Evolutionary conservation across 148 eudicot species (phyloP), one percentile per base, ranked within the genome.

Genomic region (Agrostemma githago): DNA sequence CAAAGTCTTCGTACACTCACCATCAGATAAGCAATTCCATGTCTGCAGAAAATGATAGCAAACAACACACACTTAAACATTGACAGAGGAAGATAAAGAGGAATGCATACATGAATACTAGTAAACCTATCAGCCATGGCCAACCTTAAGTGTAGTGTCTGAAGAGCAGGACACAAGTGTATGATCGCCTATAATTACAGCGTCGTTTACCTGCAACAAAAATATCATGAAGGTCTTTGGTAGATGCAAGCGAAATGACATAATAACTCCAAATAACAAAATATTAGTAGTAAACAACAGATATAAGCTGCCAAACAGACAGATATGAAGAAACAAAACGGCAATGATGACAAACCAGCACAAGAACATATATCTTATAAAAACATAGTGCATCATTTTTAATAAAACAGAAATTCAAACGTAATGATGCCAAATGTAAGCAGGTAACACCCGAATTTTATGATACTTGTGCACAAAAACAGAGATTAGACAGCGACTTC

Each of bases 81-180:
- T 56, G 67, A 19, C 41, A n/a, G 58, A 67, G 61, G 41, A 42
- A 54, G 12, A 59, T 57, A 57, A 70, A 66, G 44, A 40, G 8
- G 14, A 8, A 16, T 44, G 68, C 67, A 62, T 58, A 21, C 40
- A 68, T 12, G 16, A 14, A 68, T 10, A 63, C 1, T 20, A 46
- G 59, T 58, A 40, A 42, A 61, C 7, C 2, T 66, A 59, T 53
- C 2, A 46, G 14, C 75, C 66, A n/a, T 65, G 62, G 39, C 72
- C 70, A 70, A 94, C 98, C 96, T 94, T 94, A 72, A 94, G 84
- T 7, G 97, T 87, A 42, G 98, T 84, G 73, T 94, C 98, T 38
- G 98, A 94, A 73, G 98, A 94, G 79, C 98, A 94, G 8, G 97
- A 94, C 39, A 94, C 97, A 72, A 94, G 89, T 11, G 92, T 89